Percentiles rank a stretch among this genome's conserved stretches.
Conservation (phyloP, 805 yeast species). For the Yarrowia sp. region DNA sequence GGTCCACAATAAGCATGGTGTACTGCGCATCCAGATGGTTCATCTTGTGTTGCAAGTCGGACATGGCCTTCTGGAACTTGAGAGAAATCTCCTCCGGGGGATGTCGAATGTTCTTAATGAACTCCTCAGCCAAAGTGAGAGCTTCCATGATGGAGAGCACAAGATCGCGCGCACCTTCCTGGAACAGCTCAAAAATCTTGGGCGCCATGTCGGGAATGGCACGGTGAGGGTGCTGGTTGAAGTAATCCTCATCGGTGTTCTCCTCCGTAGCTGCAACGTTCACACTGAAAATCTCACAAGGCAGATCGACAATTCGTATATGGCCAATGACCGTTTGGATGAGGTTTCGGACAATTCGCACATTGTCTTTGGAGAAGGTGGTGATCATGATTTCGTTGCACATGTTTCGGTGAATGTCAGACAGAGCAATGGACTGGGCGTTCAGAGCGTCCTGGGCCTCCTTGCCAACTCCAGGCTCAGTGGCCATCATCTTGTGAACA, state of each 20-base stretch:
- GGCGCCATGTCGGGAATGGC: constrained; percentile 10
- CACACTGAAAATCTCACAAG: constrained; percentile 14
- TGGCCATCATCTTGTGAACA: constrained; percentile 19
- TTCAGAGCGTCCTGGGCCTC: constrained; percentile 39
- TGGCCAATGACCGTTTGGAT: constrained; percentile 45
- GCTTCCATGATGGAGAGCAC: background rate
- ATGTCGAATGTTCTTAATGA: constrained; percentile 15
- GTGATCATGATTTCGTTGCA: constrained; percentile 44
- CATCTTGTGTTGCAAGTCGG: constrained; percentile 1
- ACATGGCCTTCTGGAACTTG: constrained; percentile 12
- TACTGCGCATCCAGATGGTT: constrained; percentile 20
- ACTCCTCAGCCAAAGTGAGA: constrained; percentile 5
- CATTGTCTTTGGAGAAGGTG: constrained; percentile 37
- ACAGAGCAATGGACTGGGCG: constrained; percentile 38
- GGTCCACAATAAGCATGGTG: constrained; percentile 14
- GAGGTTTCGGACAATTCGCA: constrained; percentile 45
- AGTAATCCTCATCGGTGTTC: constrained; percentile 14
- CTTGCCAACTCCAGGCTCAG: constrained; percentile 32
- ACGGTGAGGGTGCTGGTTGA: constrained; percentile 4
- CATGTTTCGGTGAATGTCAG: constrained; percentile 47
- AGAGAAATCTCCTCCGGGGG: background rate
- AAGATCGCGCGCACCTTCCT: constrained; percentile 12
- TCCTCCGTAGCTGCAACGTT: background rate
- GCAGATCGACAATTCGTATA: constrained; percentile 43
- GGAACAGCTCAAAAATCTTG: constrained; percentile 9